Evolutionary conservation across 2,329 filamentous ascomycete genomes (phyloP).

Genomic region (Trichoderma hamatum): DNA sequence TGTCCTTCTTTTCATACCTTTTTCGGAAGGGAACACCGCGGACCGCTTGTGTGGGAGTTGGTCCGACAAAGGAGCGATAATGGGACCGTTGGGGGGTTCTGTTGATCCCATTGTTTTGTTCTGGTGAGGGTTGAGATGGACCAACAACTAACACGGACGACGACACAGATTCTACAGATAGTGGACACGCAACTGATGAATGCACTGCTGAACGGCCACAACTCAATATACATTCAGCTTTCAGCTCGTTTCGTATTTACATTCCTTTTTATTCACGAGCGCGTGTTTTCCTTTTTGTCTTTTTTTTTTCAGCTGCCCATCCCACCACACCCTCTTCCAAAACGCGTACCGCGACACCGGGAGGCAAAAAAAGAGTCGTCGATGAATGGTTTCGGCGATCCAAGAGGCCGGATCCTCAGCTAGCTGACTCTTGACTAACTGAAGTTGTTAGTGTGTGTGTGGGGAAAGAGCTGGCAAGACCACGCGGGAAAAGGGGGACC

Average conservation of each 20-base stretch:
- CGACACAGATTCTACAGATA: neutral
- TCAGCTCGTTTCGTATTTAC: neutral
- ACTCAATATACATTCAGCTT: neutral
- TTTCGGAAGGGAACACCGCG: neutral
- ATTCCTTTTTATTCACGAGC: neutral
- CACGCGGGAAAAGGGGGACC: neutral
- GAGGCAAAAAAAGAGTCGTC: neutral
- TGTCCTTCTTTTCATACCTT: neutral
- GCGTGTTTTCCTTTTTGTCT: neutral
- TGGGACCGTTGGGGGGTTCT: neutral
- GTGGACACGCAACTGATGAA: neutral
- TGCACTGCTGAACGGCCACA: neutral
- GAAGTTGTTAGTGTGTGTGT: neutral
- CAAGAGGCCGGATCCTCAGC: neutral
- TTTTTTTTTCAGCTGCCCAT: neutral
- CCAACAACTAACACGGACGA: neutral
- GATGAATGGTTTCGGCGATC: neutral
- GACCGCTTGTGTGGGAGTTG: neutral
- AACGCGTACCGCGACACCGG: neutral
- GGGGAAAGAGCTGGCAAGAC: neutral
- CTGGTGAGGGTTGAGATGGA: neutral
- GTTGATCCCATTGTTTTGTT: neutral
- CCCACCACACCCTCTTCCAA: neutral
- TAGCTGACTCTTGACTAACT: neutral
- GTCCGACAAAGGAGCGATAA: neutral